Base-by-base conservation (phyloP, 2,329 filamentous ascomycete genomes). In the Aspergillus terreus region DNA sequence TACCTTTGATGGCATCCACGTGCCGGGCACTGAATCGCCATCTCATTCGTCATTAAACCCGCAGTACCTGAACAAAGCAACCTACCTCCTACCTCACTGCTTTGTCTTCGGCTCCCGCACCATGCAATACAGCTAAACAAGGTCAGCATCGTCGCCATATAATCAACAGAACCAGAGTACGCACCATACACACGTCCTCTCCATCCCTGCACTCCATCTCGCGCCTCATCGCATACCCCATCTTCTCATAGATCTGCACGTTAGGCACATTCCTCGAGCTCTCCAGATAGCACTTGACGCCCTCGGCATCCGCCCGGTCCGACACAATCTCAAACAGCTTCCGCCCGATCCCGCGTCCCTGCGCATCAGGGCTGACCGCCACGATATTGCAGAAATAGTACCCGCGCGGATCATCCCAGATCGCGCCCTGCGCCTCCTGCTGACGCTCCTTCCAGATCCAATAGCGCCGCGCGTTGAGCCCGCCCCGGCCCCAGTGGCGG, bases 301-400 rank as follows among this genome's bases (percentile, higher is more conserved):
- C 81, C 64, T 89, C 83, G 14, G 68, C 65, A 69, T 90, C 87
- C 19, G 87, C 86, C 60, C 70, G 71, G 46, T 80, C 74, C 4
- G 84, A 82, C n/a, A 90, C 83, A 44, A 78, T 75, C 59, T 83
- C 75, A 70, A 89, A 85, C 60, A 90, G 69, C 56, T 77, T 74
- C 53, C 80, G 82, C 0, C 86, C 87, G 4, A 90, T 79, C 0
- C 86, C 86, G 55, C 76, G 80, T 0, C 85, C 84, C 68, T 90
- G 87, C 19, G 76, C 77, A 47, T 82, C 79, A 0, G 86, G 85
- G n/a, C 81, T 65, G 1, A 90, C 85, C 0, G 86, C 85, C 65
- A 90, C 85, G 53, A 90, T 88, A 62, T 90, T 90, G 57, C 87
- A 84, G 59, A 90, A 90, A 63, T 88, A 90, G 60, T 90, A 90